Percentiles rank a stretch among this genome's conserved stretches.
phyloP scores from a whole-genome alignment of 345 rosid genomes.

The Ailanthus altissimus region DNA sequence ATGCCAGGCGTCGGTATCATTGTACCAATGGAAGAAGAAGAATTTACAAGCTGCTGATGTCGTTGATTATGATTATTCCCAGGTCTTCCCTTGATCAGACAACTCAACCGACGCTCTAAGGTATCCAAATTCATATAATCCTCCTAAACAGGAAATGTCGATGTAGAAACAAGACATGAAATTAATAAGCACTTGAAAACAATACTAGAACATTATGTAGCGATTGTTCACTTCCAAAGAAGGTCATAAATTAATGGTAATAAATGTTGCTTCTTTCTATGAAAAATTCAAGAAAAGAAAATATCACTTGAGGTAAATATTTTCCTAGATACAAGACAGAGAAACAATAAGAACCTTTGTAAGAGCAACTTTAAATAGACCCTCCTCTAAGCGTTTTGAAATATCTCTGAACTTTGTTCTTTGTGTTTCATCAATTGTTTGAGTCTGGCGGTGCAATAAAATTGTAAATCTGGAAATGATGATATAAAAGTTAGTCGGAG shows the following conservation, averaged over 20 bases:
- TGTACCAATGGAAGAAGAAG: slow-evolving; percentile 63
- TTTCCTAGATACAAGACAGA: background rate
- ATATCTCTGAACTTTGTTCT: slow-evolving; percentile 52
- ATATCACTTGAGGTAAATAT: background rate
- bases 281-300: background rate
- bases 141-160: slow-evolving; percentile 51
- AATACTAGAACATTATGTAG: background rate
- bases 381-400: slow-evolving; percentile 86
- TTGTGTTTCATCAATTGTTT: slow-evolving; percentile 46
- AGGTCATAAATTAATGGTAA: background rate
- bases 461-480: slow-evolving; percentile 44
- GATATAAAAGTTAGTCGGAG: slow-evolving; percentile 8
- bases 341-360: slow-evolving; percentile 55
- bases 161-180: slow-evolving; percentile 19
- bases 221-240: slow-evolving; percentile 1
- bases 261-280: background rate
- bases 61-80: slow-evolving; percentile 48
- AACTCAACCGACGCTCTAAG: slow-evolving; percentile 62
- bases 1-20: slow-evolving; percentile 98
- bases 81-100: slow-evolving; percentile 43
- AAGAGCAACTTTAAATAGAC: slow-evolving; percentile 63
- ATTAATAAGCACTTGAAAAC: background rate
- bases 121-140: slow-evolving; percentile 74
- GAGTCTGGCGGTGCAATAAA: slow-evolving; percentile 53
- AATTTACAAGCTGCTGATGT: slow-evolving; percentile 49